A percentile compares a stretch with the other conserved stretches of the same genome.
These are phyloP conservation scores for Salvia rosmarinus DNA, from an alignment of 257 asterid genomes.

Conservation along the genomic window DNA sequence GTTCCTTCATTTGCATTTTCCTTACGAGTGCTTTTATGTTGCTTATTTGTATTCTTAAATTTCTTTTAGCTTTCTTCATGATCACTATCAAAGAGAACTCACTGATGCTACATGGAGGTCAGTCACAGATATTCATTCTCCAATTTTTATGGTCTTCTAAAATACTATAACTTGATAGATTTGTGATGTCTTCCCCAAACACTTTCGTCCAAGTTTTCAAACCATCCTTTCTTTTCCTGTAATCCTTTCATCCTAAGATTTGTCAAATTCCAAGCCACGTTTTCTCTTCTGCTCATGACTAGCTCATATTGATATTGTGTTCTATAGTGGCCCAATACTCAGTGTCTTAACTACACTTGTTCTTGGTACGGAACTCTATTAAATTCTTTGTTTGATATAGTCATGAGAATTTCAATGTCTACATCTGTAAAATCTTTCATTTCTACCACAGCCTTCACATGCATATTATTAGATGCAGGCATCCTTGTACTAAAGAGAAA, in stretches of 20 bases:
- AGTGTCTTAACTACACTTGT: not conserved
- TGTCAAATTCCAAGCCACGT: not conserved
- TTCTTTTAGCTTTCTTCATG: not conserved
- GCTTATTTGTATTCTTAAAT: not conserved
- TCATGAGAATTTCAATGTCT: not conserved
- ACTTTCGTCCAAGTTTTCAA: not conserved
- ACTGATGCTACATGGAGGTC: not conserved
- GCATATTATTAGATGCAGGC: not conserved
- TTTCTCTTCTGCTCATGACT: not conserved
- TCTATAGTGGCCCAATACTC: not conserved
- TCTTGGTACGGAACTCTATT: constrained; percentile 7
- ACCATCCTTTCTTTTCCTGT: not conserved
- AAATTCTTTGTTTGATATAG: not conserved
- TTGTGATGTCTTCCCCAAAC: not conserved
- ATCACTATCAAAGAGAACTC: not conserved
- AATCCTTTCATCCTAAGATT: not conserved
- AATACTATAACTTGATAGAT: not conserved
- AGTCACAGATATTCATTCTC: not conserved
- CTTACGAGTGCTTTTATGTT: not conserved
- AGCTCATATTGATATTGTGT: not conserved
- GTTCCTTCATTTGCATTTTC: constrained; percentile 19
- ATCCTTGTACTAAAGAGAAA: constrained; percentile 9
- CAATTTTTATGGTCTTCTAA: constrained; percentile 3
- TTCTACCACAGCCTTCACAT: not conserved
- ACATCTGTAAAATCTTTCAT: not conserved